Percentiles rank a stretch among this genome's conserved stretches.
Conservation (phyloP, 495 filamentous ascomycete species). For the Usnea hakonensis region DNA sequence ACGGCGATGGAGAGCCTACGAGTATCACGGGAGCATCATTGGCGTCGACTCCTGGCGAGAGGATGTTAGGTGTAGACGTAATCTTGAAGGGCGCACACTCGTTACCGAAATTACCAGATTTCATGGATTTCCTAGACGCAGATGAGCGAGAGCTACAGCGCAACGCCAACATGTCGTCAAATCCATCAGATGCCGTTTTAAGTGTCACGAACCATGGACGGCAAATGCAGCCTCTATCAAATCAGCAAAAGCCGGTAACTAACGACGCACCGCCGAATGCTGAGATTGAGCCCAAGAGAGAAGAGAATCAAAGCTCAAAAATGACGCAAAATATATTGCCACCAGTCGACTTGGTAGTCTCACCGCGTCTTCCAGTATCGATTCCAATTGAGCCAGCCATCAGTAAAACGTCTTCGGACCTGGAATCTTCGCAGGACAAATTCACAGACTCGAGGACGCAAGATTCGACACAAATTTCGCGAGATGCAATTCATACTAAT, state of each 20-base stretch:
- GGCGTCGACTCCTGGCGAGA: slow-evolving; percentile 19
- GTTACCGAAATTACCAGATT: slow-evolving; percentile 15
- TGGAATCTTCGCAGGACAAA: not conserved
- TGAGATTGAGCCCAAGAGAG: not conserved
- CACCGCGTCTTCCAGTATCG: not conserved
- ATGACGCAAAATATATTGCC: not conserved
- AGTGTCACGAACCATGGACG: not conserved
- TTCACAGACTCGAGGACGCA: not conserved
- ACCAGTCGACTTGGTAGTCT: not conserved
- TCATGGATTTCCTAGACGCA: not conserved
- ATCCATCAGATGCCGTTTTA: not conserved
- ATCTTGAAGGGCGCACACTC: slow-evolving; percentile 13
- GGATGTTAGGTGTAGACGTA: slow-evolving; percentile 12
- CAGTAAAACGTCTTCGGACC: not conserved
- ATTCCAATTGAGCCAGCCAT: not conserved
- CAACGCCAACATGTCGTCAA: not conserved
- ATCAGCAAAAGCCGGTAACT: not conserved
- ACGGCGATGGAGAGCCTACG: not conserved
- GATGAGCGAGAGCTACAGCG: not conserved
- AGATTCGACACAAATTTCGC: not conserved
- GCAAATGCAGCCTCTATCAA: not conserved
- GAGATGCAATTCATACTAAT: not conserved
- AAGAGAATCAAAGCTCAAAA: not conserved
- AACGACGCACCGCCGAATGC: not conserved
- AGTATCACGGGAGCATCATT: slow-evolving; percentile 14